A percentile compares a stretch with the other conserved stretches of the same genome.
Conservation (phyloP, 2,329 filamentous ascomycete species). For the Calonectria hawksworthii region DNA sequence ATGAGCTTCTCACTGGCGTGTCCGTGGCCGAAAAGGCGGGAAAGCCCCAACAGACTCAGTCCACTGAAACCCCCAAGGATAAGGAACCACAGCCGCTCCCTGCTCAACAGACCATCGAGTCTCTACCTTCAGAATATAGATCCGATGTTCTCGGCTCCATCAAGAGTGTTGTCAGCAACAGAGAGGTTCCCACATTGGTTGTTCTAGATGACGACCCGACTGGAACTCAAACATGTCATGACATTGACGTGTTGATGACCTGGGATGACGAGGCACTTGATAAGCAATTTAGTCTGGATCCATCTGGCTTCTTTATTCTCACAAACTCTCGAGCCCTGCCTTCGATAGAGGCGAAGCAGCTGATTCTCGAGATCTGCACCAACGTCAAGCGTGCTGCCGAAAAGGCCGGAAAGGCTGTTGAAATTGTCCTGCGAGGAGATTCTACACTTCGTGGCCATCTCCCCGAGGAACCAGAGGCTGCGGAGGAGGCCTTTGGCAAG, state of each 20-base stretch:
- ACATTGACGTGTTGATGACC: conserved; percentile 67
- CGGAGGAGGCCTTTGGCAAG: conserved; percentile 62
- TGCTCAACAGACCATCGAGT: conserved; percentile 38
- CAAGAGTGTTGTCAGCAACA: conserved; percentile 31
- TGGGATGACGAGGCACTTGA: conserved; percentile 63
- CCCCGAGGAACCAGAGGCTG: conserved; percentile 66
- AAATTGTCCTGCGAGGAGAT: conserved; percentile 70
- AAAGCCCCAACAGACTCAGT: conserved; percentile 7
- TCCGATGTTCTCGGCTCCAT: conserved; percentile 40
- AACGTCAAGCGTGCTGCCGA: conserved; percentile 62
- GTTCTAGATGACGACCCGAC: conserved; percentile 70
- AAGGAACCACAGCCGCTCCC: conserved; percentile 27
- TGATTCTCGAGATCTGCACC: conserved; percentile 65
- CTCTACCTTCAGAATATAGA: conserved; percentile 40
- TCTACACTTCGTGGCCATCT: conserved; percentile 71
- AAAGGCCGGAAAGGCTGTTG: conserved; percentile 56
- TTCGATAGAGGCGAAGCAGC: conserved; percentile 58
- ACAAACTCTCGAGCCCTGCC: conserved; percentile 71
- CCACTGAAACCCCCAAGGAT: background rate
- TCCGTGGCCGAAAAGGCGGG: conserved; percentile 33
- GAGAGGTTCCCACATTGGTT: conserved; percentile 52
- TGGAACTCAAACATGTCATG: conserved; percentile 71
- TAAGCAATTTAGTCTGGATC: conserved; percentile 56
- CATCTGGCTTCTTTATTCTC: conserved; percentile 72
- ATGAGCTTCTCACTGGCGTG: conserved; percentile 48